A percentile compares a stretch with the other conserved stretches of the same genome.
These are phyloP conservation scores for Populus nigra DNA, from an alignment of 345 rosid species.

Conservation along the genomic window DNA sequence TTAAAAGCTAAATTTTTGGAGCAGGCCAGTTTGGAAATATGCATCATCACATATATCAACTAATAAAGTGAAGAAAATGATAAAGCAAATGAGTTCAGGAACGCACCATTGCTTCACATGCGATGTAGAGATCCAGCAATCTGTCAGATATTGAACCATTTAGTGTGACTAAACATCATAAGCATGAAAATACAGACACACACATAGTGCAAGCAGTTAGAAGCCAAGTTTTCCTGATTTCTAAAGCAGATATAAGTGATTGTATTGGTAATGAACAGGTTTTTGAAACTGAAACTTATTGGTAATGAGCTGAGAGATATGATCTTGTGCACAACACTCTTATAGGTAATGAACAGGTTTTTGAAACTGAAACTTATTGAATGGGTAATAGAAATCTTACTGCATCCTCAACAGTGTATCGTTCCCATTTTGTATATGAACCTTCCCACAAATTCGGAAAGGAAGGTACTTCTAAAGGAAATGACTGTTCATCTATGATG, in stretches of 20 bases:
- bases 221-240: neutral
- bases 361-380: neutral
- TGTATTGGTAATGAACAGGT: neutral
- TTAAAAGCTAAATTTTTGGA: neutral
- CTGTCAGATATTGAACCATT: slow-evolving; percentile 42
- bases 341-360: neutral
- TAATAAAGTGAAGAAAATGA: neutral
- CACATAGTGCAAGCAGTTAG: neutral
- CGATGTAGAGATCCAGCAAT: slow-evolving; percentile 77
- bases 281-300: neutral
- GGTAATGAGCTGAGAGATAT: neutral
- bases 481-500: slow-evolving; percentile 83
- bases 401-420: slow-evolving; percentile 91
- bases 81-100: slow-evolving; percentile 10
- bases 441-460: slow-evolving; percentile 89
- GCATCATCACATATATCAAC: neutral
- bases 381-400: slow-evolving; percentile 38
- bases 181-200: neutral
- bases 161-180: slow-evolving; percentile 11
- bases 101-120: slow-evolving; percentile 76
- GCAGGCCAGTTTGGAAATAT: neutral
- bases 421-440: slow-evolving; percentile 84
- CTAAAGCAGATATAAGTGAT: neutral
- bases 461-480: slow-evolving; percentile 85
- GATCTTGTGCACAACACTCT: neutral